Conservation (phyloP, 225 moss, liverwort and hornwort species). For the Lunularia cruciata region DNA sequence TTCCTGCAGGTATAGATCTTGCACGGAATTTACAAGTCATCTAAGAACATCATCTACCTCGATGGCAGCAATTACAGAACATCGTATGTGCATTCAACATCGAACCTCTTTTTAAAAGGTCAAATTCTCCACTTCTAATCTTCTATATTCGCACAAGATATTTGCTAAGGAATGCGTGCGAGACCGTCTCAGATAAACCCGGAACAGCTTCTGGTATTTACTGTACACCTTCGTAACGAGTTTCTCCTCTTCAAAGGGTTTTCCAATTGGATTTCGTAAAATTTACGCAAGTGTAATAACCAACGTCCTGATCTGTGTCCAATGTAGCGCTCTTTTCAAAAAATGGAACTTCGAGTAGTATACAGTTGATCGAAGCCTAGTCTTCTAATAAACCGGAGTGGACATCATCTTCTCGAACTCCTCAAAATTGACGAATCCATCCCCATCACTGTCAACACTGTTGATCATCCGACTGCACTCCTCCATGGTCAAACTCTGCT, state of each 20-base stretch:
- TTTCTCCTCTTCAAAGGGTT: neutral
- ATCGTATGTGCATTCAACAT: too few relatives aligned
- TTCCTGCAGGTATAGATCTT: neutral
- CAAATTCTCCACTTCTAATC: neutral
- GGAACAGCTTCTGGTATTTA: neutral
- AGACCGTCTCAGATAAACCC: neutral
- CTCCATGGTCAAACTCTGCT: slow-evolving; percentile 57
- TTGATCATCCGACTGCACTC: slow-evolving; percentile 67
- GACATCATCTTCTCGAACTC: slow-evolving; percentile 52
- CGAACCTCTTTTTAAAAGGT: too few relatives aligned
- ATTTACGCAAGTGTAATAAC: neutral
- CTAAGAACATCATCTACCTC: neutral
- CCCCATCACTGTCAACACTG: slow-evolving; percentile 57
- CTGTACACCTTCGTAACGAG: neutral
- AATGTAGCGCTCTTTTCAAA: neutral
- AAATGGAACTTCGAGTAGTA: neutral
- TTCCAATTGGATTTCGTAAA: neutral
- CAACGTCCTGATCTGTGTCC: neutral
- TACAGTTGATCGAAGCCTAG: neutral
- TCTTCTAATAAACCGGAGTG: slow-evolving; percentile 14
- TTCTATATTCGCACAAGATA: neutral
- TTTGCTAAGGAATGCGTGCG: neutral
- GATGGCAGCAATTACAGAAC: neutral
- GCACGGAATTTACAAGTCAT: neutral
- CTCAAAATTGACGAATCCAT: slow-evolving; percentile 53